Percentiles rank a stretch among this genome's conserved stretches.
phyloP scores from a whole-genome alignment of 495 filamentous ascomycete genomes.

The Sporormia fimetaria region DNA sequence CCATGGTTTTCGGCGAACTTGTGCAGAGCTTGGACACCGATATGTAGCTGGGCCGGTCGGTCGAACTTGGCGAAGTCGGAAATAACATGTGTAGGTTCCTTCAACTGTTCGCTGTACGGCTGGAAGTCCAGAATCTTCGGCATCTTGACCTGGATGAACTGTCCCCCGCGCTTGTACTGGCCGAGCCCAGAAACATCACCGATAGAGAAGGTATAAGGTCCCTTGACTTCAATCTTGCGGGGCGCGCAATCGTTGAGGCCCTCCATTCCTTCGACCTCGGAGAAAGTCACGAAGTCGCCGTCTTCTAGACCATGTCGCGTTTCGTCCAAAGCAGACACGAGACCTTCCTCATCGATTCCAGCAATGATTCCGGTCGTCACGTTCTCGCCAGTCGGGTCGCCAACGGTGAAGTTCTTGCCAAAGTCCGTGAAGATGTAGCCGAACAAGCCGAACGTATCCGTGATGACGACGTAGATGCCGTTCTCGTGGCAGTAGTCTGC shows the following conservation, averaged over 20 bases:
- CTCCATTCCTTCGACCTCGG: slow-evolving; percentile 89
- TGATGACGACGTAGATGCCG: slow-evolving; percentile 75
- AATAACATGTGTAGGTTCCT: slow-evolving; percentile 76
- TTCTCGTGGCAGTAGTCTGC: slow-evolving; percentile 89
- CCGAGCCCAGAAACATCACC: slow-evolving; percentile 83
- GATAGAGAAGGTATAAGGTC: slow-evolving; percentile 93
- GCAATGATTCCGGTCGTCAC: slow-evolving; percentile 83
- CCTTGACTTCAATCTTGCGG: slow-evolving; percentile 84
- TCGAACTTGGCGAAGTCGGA: slow-evolving; percentile 98
- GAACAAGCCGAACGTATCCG: slow-evolving; percentile 88
- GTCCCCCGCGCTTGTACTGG: slow-evolving; percentile 72
- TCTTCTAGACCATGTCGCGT: slow-evolving; percentile 91
- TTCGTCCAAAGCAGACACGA: slow-evolving; percentile 93
- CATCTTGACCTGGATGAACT: slow-evolving; percentile 96
- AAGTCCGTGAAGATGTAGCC: slow-evolving; percentile 96
- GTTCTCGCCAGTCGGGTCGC: slow-evolving; percentile 84
- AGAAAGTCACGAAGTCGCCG: slow-evolving; percentile 92
- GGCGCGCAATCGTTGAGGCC: slow-evolving; percentile 70
- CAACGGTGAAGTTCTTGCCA: slow-evolving; percentile 79
- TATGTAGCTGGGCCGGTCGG: slow-evolving; percentile 78
- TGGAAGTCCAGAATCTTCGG: slow-evolving; percentile 89
- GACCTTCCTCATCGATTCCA: slow-evolving; percentile 70
- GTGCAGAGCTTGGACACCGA: slow-evolving; percentile 87
- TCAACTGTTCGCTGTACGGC: slow-evolving; percentile 58
- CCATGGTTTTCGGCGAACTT: slow-evolving; percentile 59